Evolutionary conservation across 1,284 basidiomycete species (phyloP), one percentile per base, ranked within the genome.

Genomic region (Fomitopsis pinicola): DNA sequence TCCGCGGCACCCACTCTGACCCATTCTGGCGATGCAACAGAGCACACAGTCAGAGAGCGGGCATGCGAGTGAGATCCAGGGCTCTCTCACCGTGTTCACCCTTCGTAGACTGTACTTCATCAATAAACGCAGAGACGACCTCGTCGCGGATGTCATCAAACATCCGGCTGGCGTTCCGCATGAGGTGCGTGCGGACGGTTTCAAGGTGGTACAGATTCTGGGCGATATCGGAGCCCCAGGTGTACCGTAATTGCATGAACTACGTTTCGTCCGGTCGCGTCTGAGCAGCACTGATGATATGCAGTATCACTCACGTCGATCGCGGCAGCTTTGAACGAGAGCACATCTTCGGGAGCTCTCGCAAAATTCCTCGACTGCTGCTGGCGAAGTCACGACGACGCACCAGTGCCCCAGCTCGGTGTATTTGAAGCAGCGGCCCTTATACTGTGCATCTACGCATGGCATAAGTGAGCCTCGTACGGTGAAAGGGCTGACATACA

Each of bases 361-460:
- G 63, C 68, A 8, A 74, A 58, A 22, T 30, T 76, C 75, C 28
- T 72, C 70, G 6, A 72, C 64, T 62, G 62, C 62, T 46, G 62
- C 60, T 30, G 59, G 63, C n/a, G 67, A 67, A 2, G 58, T 66
- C 15, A 69, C 62, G 7, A 74, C 46, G 26, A 76, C 68, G 5
- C 71, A 59, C 72, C 73, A 75, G 19, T 64, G 59, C 17, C 75
- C 72, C 45, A 74, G 64, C 64, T 74, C 70, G 0, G 80, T 71
- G 17, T 80, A 66, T 66, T 73, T 77, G 67, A 77, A 67, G 26
- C 58, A 35, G 9, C 42, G 30, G 4, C 60, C 63, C n/a, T 60
- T 58, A 42, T 62, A 63, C 66, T 67, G 45, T n/a, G 19, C n/a
- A 26, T 26, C 7, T n/a, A n/a, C 17, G 9, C 44, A 12, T 22